Percentiles rank a stretch among this genome's conserved stretches.
phyloP scores from a whole-genome alignment of 176 grass and related monocot genomes.

The Avena sativa region DNA sequence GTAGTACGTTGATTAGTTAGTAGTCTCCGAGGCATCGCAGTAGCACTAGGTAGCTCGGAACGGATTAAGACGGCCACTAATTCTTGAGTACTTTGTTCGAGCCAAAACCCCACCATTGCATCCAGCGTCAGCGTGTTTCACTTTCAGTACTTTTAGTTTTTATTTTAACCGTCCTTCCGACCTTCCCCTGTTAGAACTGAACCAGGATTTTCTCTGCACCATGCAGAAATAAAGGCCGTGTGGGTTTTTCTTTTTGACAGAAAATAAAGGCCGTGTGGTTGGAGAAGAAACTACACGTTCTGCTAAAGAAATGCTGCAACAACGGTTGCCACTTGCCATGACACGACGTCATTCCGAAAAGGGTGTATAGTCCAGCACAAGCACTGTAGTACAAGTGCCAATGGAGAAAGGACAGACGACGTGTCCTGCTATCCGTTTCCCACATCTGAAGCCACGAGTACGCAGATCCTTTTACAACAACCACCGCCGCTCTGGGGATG shows the following conservation, averaged over 20 bases:
- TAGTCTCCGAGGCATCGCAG: not conserved
- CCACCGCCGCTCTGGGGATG: not conserved
- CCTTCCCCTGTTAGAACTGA: not conserved
- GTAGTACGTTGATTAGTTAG: not conserved
- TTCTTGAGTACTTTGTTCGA: not conserved
- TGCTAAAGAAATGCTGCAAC: not conserved
- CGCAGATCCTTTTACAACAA: not conserved
- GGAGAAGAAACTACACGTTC: too few relatives aligned
- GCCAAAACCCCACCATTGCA: not conserved
- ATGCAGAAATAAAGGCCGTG: not conserved
- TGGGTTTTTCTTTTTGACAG: too few relatives aligned
- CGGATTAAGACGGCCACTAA: not conserved
- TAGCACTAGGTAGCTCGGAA: not conserved
- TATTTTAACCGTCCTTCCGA: not conserved
- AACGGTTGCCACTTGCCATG: not conserved
- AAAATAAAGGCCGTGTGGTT: too few relatives aligned
- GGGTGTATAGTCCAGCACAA: not conserved
- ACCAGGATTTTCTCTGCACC: not conserved
- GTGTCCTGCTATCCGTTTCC: not conserved
- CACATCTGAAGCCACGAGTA: not conserved
- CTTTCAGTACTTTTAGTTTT: not conserved
- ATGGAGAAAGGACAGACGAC: not conserved
- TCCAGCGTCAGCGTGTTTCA: not conserved
- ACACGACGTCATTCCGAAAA: conserved; percentile 13
- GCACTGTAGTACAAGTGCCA: not conserved